These are phyloP conservation scores for Paecilomyces sp. DNA, from an alignment of 2,329 filamentous ascomycete genomes.

Conservation along the genomic window DNA sequence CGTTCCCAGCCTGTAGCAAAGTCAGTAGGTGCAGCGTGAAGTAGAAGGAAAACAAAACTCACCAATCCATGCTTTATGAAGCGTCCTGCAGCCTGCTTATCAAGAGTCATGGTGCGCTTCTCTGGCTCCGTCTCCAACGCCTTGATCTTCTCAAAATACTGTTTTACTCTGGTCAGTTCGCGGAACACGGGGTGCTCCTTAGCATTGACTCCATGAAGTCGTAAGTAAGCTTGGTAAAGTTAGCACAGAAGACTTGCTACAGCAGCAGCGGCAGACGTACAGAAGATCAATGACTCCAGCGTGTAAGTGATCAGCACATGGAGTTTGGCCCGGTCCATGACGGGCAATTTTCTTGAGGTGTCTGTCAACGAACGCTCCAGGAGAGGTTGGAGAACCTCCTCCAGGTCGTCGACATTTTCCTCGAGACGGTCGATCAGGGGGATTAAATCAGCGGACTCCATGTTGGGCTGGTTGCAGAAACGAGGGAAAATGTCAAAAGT, in stretches of 20 bases:
- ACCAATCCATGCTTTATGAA: slow-evolving; percentile 79
- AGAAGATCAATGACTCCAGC: slow-evolving; percentile 84
- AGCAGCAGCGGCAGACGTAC: slow-evolving; percentile 40
- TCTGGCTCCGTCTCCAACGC: slow-evolving; percentile 57
- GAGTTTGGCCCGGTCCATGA: slow-evolving; percentile 93
- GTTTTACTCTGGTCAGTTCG: slow-evolving; percentile 78
- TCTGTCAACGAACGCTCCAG: slow-evolving; percentile 58
- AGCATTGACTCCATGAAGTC: slow-evolving; percentile 71
- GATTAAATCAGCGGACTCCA: slow-evolving; percentile 54
- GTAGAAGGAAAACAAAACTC: slow-evolving; percentile 20
- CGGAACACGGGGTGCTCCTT: slow-evolving; percentile 76
- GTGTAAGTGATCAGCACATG: slow-evolving; percentile 83
- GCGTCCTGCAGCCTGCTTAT: slow-evolving; percentile 71
- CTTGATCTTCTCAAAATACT: slow-evolving; percentile 92
- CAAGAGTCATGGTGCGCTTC: slow-evolving; percentile 52
- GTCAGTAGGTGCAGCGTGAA: slow-evolving; percentile 3
- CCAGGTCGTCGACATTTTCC: slow-evolving; percentile 69
- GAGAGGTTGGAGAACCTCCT: slow-evolving; percentile 67
- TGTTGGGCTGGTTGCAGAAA: slow-evolving; percentile 18
- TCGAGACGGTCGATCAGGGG: slow-evolving; percentile 68
- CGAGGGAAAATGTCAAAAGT: not conserved
- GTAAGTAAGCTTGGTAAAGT: slow-evolving; percentile 56
- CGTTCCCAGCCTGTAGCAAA: slow-evolving; percentile 36
- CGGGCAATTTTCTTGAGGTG: slow-evolving; percentile 68
- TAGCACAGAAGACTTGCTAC: slow-evolving; percentile 3